These are phyloP conservation scores for Cetraspora pellucida DNA, from an alignment of 192 early-diverging fungal species.

Conservation along the genomic window DNA sequence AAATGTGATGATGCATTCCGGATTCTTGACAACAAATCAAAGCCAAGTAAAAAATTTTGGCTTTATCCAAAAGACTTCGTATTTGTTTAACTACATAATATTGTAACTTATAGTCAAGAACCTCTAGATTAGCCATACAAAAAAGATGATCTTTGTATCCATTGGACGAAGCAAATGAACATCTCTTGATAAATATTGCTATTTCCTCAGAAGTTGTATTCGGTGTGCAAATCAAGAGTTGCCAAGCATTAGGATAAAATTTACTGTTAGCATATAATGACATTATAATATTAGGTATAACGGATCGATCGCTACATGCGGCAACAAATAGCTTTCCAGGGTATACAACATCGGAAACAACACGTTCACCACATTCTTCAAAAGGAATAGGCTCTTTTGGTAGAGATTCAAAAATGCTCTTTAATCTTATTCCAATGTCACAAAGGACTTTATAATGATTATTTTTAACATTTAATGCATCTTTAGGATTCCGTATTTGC, in stretches of 20 bases:
- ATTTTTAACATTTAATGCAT: conserved; percentile 10
- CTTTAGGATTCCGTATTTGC: neutral
- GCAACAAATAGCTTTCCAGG: conserved; percentile 32
- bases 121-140: conserved; percentile 30
- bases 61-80: neutral
- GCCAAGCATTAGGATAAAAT: conserved; percentile 30
- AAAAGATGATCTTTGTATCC: conserved; percentile 26
- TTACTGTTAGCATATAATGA: conserved; percentile 33
- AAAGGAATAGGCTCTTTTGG: neutral
- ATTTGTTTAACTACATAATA: conserved; percentile 27
- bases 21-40: conserved; percentile 28
- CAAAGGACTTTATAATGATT: neutral
- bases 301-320: conserved; percentile 16
- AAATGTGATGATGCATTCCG: conserved; percentile 31
- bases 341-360: conserved; percentile 25
- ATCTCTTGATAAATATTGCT: conserved; percentile 27
- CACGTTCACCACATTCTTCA: neutral
- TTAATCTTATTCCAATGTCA: conserved; percentile 14
- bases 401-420: neutral
- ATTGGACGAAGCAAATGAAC: conserved; percentile 20
- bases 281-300: conserved; percentile 27
- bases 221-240: conserved; percentile 28
- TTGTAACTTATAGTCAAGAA: conserved; percentile 29
- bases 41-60: neutral
- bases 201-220: conserved; percentile 31